These are phyloP conservation scores for Penicillium paradoxum DNA, from an alignment of 495 filamentous ascomycete species.

Conservation along the genomic window DNA sequence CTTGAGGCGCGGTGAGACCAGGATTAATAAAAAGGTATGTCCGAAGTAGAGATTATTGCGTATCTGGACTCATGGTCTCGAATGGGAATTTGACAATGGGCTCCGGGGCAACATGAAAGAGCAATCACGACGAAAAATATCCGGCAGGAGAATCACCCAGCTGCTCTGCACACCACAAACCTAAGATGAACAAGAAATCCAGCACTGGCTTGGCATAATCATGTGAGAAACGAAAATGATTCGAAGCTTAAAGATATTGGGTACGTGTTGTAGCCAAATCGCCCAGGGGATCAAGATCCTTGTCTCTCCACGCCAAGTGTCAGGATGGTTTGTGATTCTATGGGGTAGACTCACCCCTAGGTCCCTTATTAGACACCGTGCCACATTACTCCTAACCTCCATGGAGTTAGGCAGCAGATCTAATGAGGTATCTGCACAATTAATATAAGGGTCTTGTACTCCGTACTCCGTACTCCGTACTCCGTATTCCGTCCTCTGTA, in stretches of 20 bases:
- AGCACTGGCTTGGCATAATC: background rate
- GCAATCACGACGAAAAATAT: slow-evolving; percentile 1
- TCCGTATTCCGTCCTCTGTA: too few species aligned
- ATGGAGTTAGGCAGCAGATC: background rate
- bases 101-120: slow-evolving; percentile 5
- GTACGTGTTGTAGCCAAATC: background rate
- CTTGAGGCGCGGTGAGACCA: background rate
- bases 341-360: too few species aligned
- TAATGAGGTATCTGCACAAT: background rate
- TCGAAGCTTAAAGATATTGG: slow-evolving; percentile 4
- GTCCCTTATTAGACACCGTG: too few species aligned
- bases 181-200: background rate
- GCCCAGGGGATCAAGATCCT: background rate
- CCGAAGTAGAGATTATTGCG: slow-evolving; percentile 7
- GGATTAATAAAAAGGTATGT: background rate
- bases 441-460: background rate
- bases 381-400: too few species aligned
- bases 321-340: too few species aligned
- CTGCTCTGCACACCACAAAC: background rate
- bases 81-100: slow-evolving; percentile 3
- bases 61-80: slow-evolving; percentile 20
- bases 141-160: background rate
- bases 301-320: background rate
- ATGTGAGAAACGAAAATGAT: background rate
- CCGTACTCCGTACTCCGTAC: too few species aligned